Conservation (phyloP, 2,329 filamentous ascomycete species). For the Pseudogymnoascus sp. region DNA sequence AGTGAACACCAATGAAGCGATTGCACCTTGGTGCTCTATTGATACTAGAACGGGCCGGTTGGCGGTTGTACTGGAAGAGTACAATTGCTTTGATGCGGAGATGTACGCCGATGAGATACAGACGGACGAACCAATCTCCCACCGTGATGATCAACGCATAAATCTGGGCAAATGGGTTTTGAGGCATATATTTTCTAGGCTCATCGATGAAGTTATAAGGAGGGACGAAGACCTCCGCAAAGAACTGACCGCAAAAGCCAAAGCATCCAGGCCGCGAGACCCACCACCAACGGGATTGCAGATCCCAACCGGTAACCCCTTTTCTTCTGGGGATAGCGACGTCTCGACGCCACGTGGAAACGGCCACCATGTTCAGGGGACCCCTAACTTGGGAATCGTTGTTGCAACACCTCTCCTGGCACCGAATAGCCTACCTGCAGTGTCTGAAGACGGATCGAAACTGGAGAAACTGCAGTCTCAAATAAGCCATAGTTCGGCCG, state of each 20-base stretch:
- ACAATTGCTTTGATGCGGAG: conserved; percentile 95
- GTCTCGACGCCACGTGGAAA: conserved; percentile 51
- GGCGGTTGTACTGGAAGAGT: conserved; percentile 85
- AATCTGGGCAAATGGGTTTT: conserved; percentile 96
- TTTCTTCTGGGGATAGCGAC: conserved; percentile 32
- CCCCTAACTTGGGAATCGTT: conserved; percentile 73
- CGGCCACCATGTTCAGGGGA: conserved; percentile 56
- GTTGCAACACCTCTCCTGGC: conserved; percentile 58
- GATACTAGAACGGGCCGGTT: conserved; percentile 89
- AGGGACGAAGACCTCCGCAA: conserved; percentile 71
- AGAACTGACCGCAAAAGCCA: conserved; percentile 55
- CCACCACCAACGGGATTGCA: conserved; percentile 50
- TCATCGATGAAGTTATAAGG: conserved; percentile 85
- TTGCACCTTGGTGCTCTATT: conserved; percentile 93
- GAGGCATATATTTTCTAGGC: conserved; percentile 79
- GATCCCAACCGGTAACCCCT: conserved; percentile 36
- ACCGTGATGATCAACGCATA: conserved; percentile 90
- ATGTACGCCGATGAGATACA: conserved; percentile 89
- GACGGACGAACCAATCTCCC: conserved; percentile 67
- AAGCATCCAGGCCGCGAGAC: conserved; percentile 32
- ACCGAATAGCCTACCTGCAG: conserved; percentile 36
- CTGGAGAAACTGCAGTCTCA: conserved; percentile 52
- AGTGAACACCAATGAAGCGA: conserved; percentile 80
- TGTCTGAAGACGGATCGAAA: conserved; percentile 43
- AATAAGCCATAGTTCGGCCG: conserved; percentile 54